phyloP scores from a whole-genome alignment of 495 filamentous ascomycete genomes.

The Aspergillus affinis region DNA sequence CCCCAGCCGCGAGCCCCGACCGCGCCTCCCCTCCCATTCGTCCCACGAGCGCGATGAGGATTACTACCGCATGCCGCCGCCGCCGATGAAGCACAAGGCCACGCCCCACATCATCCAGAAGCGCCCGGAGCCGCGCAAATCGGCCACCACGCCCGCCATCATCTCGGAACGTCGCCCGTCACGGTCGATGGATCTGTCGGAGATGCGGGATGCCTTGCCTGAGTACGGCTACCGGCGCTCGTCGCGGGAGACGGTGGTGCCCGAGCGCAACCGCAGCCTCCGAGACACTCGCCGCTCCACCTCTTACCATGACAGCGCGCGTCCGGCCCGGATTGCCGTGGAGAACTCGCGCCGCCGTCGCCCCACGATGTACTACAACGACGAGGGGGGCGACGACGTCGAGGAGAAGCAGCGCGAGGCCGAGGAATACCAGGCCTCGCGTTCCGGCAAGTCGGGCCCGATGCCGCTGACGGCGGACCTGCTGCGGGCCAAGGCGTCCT shows the following conservation, averaged over 20 bases:
- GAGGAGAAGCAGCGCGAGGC: conserved; percentile 35
- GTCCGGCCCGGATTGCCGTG: conserved; percentile 34
- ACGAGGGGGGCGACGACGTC: conserved; percentile 26
- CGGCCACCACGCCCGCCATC: conserved; percentile 25
- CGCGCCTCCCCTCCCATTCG: conserved; percentile 24
- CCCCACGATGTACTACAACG: conserved; percentile 32
- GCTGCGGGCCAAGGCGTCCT: conserved; percentile 30
- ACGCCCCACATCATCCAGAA: conserved; percentile 41
- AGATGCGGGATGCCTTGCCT: conserved; percentile 35
- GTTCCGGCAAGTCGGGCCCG: conserved; percentile 26
- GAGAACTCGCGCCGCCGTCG: conserved; percentile 37
- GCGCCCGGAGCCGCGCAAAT: conserved; percentile 33
- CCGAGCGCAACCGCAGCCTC: conserved; percentile 38
- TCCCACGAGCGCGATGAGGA: conserved; percentile 40
- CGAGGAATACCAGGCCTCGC: conserved; percentile 43
- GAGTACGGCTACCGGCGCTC: conserved; percentile 29
- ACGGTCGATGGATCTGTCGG: conserved; percentile 34
- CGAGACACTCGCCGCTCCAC: conserved; percentile 28
- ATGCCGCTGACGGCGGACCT: conserved; percentile 39
- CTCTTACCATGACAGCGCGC: conserved; percentile 34
- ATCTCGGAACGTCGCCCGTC: conserved; percentile 34
- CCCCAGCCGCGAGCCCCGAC: conserved; percentile 24
- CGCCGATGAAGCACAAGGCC: conserved; percentile 33
- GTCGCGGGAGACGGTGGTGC: conserved; percentile 30
- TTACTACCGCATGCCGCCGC: conserved; percentile 45